Conservation (phyloP, 495 filamentous ascomycete species). For the Ramalina intermedia region DNA sequence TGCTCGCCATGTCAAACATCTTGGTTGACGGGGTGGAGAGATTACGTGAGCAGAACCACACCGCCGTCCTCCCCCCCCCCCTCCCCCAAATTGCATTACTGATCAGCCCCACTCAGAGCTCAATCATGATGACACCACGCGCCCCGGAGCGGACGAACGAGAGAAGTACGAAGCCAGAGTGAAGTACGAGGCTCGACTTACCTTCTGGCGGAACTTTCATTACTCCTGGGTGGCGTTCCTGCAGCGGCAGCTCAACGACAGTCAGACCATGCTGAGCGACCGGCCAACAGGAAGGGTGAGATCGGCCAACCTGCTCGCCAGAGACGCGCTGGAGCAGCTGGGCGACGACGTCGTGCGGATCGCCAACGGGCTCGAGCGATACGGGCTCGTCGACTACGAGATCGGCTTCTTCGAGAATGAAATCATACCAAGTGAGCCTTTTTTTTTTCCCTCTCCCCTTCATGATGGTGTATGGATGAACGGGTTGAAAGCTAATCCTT, state of each 20-base stretch:
- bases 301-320: slow-evolving; percentile 38
- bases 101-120: too few relatives aligned
- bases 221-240: slow-evolving; percentile 80
- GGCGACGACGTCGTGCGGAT: slow-evolving; percentile 66
- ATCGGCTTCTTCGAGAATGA: slow-evolving; percentile 94
- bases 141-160: too few relatives aligned
- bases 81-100: too few relatives aligned
- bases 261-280: slow-evolving; percentile 41
- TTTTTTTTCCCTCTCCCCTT: background rate
- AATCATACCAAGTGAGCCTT: slow-evolving; percentile 49
- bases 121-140: too few relatives aligned
- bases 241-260: slow-evolving; percentile 75
- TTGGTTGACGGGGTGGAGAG: slow-evolving; percentile 66
- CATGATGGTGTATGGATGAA: background rate
- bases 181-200: slow-evolving; percentile 30
- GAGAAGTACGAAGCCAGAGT: background rate
- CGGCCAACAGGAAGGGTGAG: slow-evolving; percentile 22
- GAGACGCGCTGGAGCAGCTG: slow-evolving; percentile 61
- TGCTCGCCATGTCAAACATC: slow-evolving; percentile 75
- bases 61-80: too few relatives aligned
- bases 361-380: slow-evolving; percentile 73
- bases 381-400: slow-evolving; percentile 91
- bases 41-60: slow-evolving; percentile 48
- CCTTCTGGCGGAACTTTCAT: slow-evolving; percentile 91
- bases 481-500: too few relatives aligned